phyloP scores from a whole-genome alignment of 305 asterid species.

The Plantago coronopus region DNA sequence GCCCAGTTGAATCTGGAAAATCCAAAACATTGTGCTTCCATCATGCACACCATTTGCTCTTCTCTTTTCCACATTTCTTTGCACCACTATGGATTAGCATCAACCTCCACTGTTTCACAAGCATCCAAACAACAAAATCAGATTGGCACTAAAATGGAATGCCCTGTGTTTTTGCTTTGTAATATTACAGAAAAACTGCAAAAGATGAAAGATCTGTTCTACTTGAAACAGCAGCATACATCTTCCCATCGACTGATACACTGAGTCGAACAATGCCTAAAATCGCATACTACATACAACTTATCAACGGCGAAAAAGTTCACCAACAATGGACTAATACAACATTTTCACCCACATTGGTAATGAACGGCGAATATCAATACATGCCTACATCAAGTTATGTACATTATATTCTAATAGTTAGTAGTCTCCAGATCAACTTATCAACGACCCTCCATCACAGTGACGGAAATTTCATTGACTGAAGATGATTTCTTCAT shows the following conservation, averaged over 20 bases:
- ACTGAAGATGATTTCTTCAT: slow-evolving; percentile 14
- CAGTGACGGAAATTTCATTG: slow-evolving; percentile 21
- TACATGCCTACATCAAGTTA: not conserved
- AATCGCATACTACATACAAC: no score
- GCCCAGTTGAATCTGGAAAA: slow-evolving; percentile 1
- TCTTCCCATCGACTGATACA: no score
- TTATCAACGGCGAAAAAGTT: no score
- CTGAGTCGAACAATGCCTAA: no score
- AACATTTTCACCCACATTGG: not conserved
- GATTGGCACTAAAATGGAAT: not conserved
- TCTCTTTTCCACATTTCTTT: not conserved
- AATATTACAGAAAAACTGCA: no score
- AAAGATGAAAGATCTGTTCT: no score
- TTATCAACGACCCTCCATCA: slow-evolving; percentile 12
- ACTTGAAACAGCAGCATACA: no score
- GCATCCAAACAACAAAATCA: not conserved
- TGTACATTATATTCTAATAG: not conserved
- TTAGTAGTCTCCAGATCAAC: not conserved
- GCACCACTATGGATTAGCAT: slow-evolving; percentile 2
- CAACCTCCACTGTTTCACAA: not conserved
- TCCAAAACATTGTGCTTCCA: slow-evolving; percentile 9
- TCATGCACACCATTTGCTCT: not conserved
- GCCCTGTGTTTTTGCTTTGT: no score
- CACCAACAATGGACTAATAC: not conserved
- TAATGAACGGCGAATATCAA: not conserved